A percentile compares a stretch with the other conserved stretches of the same genome.
Evolutionary conservation across 2,329 filamentous ascomycete species (phyloP).

Genomic region (Ceratocystis harringtonii): DNA sequence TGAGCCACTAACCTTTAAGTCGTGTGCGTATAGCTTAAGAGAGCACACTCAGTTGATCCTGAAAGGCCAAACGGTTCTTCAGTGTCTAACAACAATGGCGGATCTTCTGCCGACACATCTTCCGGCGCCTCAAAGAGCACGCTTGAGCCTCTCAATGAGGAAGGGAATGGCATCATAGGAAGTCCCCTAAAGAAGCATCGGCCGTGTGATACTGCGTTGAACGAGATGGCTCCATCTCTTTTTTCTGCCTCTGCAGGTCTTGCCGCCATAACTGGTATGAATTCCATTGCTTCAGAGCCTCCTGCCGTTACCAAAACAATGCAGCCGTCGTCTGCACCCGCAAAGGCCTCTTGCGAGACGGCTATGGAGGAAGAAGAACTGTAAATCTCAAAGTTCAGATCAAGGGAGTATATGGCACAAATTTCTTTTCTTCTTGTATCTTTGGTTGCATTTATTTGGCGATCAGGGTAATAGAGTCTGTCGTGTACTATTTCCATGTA

Average conservation of each 20-base stretch:
- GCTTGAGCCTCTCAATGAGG: constrained; percentile 13
- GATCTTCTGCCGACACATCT: constrained; percentile 7
- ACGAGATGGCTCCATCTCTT: constrained; percentile 14
- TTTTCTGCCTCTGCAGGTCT: constrained; percentile 15
- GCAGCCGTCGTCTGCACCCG: constrained; percentile 13
- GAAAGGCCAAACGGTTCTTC: constrained; percentile 29
- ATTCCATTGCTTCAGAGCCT: constrained; percentile 11
- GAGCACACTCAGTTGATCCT: constrained; percentile 61
- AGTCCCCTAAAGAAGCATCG: constrained; percentile 66
- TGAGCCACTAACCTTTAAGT: background rate
- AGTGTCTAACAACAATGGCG: constrained; percentile 26
- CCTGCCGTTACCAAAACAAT: constrained; percentile 10
- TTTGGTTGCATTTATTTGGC: constrained; percentile 5
- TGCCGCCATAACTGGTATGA: constrained; percentile 15
- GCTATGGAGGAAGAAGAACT: constrained; percentile 18
- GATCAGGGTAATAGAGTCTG: background rate
- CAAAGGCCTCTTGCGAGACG: constrained; percentile 1
- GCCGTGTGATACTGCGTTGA: constrained; percentile 31
- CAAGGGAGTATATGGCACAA: background rate
- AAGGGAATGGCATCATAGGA: constrained; percentile 31
- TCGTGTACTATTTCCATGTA: constrained; percentile 2
- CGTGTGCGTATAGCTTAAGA: constrained; percentile 48
- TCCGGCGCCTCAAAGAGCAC: constrained; percentile 15
- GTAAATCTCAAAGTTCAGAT: background rate
- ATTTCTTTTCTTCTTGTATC: constrained; percentile 9